Evolutionary conservation across 2,329 filamentous ascomycete species (phyloP), one percentile per base, ranked within the genome.

Genomic region (Rachicladosporium sp.): DNA sequence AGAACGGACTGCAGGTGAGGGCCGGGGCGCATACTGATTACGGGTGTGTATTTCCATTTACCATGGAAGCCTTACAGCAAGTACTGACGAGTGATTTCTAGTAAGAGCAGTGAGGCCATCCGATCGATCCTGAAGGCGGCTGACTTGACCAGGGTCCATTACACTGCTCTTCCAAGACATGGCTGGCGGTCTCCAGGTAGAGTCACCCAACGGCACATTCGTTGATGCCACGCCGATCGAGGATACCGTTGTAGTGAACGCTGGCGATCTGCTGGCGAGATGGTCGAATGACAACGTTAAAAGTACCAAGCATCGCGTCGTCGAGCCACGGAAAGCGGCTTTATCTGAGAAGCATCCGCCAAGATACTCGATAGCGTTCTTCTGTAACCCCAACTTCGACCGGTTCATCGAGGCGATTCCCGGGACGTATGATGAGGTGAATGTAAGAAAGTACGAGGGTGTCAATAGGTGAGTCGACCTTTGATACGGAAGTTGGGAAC

Each of bases 211-310:
- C 29, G 83, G 82, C 1, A 42, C 12, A 13, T 93, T 87, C 52
- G 77, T 93, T 32, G 75, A 93, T 53, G 87, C 83, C 1, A 84
- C 74, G 4, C 86, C 86, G 0, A 87, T 93, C 42, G 68, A 76
- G 27, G 79, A 76, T 36, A 86, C 84, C 0, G 80, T 89, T 30
- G 83, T 93, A 9, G 73, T 93, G 47, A 93, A 93, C 53, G 86
- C 85, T 0, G 86, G 86, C 1, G 86, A 94, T 55, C 58, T 94
- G 48, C 66, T 94, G 36, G 79, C 83, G 2, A 70, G 85, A 37
- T 94, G 87, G 87, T 85, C 81, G 47, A 93, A 94, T 54, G 84
- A 91, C 54, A 81, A 74, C 4, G 93, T 94, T 62, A 86, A 82
- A 64, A 88, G 82, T 55, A 94, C 87, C 4, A 74, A 85, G 43